These are phyloP conservation scores for Neonectria faginata DNA, from an alignment of 2,329 filamentous ascomycete species.

Conservation along the genomic window DNA sequence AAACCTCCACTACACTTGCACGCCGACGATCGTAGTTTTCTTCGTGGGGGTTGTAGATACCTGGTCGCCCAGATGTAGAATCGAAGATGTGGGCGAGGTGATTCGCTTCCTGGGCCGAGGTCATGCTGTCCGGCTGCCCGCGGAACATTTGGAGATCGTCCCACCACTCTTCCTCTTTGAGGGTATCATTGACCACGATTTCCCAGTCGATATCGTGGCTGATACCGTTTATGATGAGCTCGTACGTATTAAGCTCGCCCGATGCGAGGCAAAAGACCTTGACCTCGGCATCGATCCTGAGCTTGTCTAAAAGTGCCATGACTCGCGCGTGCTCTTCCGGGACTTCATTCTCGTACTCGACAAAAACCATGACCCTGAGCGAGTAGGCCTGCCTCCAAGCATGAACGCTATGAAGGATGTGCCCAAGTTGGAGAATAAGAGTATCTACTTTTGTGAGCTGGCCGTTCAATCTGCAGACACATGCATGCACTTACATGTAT, in stretches of 20 bases:
- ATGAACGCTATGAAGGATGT: constrained; percentile 83
- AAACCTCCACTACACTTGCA: constrained; percentile 68
- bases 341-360: constrained; percentile 88
- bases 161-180: constrained; percentile 86
- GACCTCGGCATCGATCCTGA: constrained; percentile 84
- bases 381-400: constrained; percentile 81
- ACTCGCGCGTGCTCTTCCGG: constrained; percentile 81
- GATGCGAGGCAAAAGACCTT: constrained; percentile 85
- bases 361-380: constrained; percentile 85
- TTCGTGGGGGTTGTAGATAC: constrained; percentile 58
- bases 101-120: constrained; percentile 56
- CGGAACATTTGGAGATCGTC: constrained; percentile 73
- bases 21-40: constrained; percentile 50
- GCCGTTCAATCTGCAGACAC: neutral
- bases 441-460: constrained; percentile 62
- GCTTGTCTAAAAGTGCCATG: constrained; percentile 78
- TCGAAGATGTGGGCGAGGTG: constrained; percentile 59
- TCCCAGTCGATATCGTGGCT: constrained; percentile 65
- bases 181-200: constrained; percentile 71
- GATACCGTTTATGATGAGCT: constrained; percentile 81
- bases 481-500: constrained; percentile 75
- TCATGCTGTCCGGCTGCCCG: constrained; percentile 53
- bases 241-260: constrained; percentile 78
- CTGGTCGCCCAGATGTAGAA: constrained; percentile 56
- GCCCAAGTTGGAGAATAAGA: constrained; percentile 87